A percentile compares a stretch with the other conserved stretches of the same genome.
Evolutionary conservation across 2,329 filamentous ascomycete genomes (phyloP).

Genomic region (Dactylonectria estremocensis): DNA sequence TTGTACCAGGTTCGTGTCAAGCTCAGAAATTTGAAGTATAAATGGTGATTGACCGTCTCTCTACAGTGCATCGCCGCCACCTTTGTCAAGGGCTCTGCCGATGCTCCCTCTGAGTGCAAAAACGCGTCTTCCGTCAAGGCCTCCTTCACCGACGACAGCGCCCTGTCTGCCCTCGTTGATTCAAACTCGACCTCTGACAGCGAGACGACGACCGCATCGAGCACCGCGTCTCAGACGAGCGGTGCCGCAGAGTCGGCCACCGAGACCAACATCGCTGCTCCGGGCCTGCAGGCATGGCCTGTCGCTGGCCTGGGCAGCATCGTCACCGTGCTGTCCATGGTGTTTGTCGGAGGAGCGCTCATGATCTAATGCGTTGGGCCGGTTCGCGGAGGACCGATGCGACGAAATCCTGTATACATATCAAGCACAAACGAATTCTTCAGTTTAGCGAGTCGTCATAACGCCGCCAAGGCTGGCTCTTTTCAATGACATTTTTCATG

Average conservation of each 20-base stretch:
- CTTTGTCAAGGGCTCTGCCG: constrained; percentile 64
- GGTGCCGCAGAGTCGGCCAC: constrained; percentile 39
- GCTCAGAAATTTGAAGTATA: background rate
- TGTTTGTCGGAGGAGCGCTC: constrained; percentile 49
- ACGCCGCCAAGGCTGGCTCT: constrained; percentile 4
- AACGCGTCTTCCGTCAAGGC: constrained; percentile 55
- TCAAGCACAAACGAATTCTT: constrained; percentile 14
- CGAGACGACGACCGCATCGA: constrained; percentile 19
- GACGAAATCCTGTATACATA: constrained; percentile 4
- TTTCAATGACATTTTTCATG: background rate
- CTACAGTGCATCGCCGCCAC: constrained; percentile 68
- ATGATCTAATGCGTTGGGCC: constrained; percentile 43
- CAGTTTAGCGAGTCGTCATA: constrained; percentile 9
- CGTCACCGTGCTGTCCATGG: constrained; percentile 49
- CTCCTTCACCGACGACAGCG: constrained; percentile 51
- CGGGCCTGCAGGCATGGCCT: constrained; percentile 45
- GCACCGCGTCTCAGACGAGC: constrained; percentile 38
- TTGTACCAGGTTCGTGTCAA: constrained; percentile 66
- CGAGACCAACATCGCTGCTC: constrained; percentile 43
- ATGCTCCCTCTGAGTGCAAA: constrained; percentile 52
- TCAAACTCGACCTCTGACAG: constrained; percentile 22
- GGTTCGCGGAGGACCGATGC: background rate
- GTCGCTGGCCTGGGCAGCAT: constrained; percentile 40
- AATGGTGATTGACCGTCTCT: background rate
- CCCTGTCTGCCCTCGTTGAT: constrained; percentile 54